Evolutionary conservation across 2,329 filamentous ascomycete genomes (phyloP).

Genomic region (Fusarium xylarioides): DNA sequence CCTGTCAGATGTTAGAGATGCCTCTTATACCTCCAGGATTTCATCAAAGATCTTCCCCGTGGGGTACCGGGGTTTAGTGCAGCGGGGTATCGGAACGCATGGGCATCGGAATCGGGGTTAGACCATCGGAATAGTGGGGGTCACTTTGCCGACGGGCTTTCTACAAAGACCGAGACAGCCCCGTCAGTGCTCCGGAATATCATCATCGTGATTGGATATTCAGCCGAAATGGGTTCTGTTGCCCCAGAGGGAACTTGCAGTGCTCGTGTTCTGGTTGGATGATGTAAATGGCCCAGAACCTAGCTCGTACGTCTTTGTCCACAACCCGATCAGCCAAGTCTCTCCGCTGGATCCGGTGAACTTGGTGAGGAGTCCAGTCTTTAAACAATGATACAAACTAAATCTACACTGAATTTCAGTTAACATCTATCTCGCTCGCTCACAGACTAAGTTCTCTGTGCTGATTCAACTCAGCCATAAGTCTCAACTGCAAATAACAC

Average conservation of each 20-base stretch:
- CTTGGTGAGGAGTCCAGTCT: too few relatives aligned
- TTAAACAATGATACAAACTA: too few relatives aligned
- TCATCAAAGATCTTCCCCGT: background rate
- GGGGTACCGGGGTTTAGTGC: background rate
- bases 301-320: background rate
- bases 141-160: background rate
- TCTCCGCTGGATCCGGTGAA: background rate
- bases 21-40: background rate
- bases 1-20: accelerated
- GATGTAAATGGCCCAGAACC: accelerated
- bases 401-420: too few relatives aligned
- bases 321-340: background rate
- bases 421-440: too few relatives aligned
- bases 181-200: background rate
- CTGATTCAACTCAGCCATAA: too few relatives aligned
- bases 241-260: too few relatives aligned
- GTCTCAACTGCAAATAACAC: too few relatives aligned
- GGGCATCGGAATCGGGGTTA: background rate
- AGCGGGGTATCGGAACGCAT: background rate
- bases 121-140: background rate
- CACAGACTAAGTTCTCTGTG: too few relatives aligned
- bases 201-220: accelerated
- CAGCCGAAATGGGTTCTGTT: accelerated
- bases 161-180: background rate
- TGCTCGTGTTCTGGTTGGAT: background rate